Evolutionary conservation across 768 basidiomycete species (phyloP), one percentile per base, ranked within the genome.

Genomic region (Austroboletus festivus): DNA sequence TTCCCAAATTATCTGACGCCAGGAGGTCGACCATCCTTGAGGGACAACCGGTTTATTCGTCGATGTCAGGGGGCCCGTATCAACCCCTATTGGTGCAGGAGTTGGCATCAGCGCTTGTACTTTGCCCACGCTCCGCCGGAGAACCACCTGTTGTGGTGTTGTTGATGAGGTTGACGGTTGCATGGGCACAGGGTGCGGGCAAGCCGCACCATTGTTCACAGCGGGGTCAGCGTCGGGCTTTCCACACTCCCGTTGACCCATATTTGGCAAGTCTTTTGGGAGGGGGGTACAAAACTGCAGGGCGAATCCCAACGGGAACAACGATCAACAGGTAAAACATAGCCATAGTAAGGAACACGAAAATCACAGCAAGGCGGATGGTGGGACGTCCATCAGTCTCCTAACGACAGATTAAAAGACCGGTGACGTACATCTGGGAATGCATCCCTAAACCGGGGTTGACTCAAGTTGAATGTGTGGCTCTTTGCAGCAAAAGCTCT

Each of bases 201-300:
- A 56, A 40, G 47, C 35, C 47, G 43, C 40, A 54, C 44, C 51
- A 47, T 42, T 34, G 53, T 52, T 52, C 54, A 48, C 47, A 60
- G 52, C 39, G 63, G 62, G 44, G 68, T 39, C 48, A 55, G 39
- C 31, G 59, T 61, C 64, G 5, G 78, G 60, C 45, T 73, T 77
- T 9, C 83, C 86, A 38, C 80, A 77, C 57, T 87, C 87, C 55
- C 77, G 82, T 66, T 88, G 77, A 19, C 86, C 93, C 95, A 98
- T 98, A 69, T 96, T 96, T 0, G 95, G 95, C 23, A 94, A 68
- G 60, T 93, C 84, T 38, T 75, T 81, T 61, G 81, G 76, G 16
- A 71, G 70, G 11, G 81, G 74, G 24, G 76, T 73, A 59, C 86
- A 88, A 59, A 89, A 90, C 86, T 97, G 59, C 40, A 6, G 12